These are phyloP conservation scores for Aurinia saxatilis DNA, from an alignment of 345 rosid species.

Conservation along the genomic window DNA sequence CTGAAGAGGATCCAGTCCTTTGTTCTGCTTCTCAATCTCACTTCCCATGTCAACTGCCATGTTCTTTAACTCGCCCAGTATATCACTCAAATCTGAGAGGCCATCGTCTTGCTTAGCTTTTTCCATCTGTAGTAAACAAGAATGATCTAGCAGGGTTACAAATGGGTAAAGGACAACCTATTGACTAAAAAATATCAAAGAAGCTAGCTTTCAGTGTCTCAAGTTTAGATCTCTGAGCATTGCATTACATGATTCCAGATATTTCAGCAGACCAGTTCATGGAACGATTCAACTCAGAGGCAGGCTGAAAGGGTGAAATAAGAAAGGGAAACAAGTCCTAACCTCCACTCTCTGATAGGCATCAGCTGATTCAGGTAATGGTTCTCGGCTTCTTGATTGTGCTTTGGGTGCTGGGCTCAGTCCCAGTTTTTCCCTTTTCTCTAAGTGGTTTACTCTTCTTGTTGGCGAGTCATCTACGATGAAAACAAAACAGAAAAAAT, in stretches of 20 bases:
- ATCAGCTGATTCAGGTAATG: slow-evolving; percentile 49
- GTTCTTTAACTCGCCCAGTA: slow-evolving; percentile 70
- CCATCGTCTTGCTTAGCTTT: slow-evolving; percentile 84
- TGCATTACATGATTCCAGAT: not conserved
- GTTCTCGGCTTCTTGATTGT: slow-evolving; percentile 35
- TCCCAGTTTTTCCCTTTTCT: slow-evolving; percentile 84
- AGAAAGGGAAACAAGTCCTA: slow-evolving; percentile 14
- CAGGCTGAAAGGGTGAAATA: not conserved
- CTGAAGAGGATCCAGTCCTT: slow-evolving; percentile 54
- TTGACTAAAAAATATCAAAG: not conserved
- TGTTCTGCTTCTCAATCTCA: slow-evolving; percentile 73
- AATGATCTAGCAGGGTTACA: not conserved
- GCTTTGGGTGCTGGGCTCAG: slow-evolving; percentile 46
- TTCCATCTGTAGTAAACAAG: slow-evolving; percentile 45
- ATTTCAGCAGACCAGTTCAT: not conserved
- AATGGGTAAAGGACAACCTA: not conserved
- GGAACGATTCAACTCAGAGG: not conserved
- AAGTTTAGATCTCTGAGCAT: not conserved
- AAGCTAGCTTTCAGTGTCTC: not conserved
- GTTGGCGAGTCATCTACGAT: slow-evolving; percentile 49
- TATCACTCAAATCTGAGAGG: slow-evolving; percentile 66
- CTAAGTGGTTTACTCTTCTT: slow-evolving; percentile 53
- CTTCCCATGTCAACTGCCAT: slow-evolving; percentile 95
- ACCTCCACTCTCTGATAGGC: slow-evolving; percentile 86
- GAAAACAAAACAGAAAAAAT: not conserved